A percentile compares a stretch with the other conserved stretches of the same genome.
These are phyloP conservation scores for Aureobasidium vineae DNA, from an alignment of 2,329 filamentous ascomycete genomes.

Conservation along the genomic window DNA sequence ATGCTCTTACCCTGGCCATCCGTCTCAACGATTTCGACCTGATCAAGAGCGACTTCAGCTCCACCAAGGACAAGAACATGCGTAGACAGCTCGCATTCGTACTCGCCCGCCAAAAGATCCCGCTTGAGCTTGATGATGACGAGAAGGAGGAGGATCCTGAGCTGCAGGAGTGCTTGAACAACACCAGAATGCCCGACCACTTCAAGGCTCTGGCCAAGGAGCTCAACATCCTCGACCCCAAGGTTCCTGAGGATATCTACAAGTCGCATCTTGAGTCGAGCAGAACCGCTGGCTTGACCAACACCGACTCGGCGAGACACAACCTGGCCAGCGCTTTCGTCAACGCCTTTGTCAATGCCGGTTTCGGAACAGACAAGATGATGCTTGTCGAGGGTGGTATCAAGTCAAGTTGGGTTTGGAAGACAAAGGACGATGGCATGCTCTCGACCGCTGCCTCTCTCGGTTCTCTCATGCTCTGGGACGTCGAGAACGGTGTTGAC, in stretches of 20 bases:
- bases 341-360: slow-evolving; percentile 95
- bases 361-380: slow-evolving; percentile 94
- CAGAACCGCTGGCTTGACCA: slow-evolving; percentile 86
- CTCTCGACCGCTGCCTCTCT: slow-evolving; percentile 92
- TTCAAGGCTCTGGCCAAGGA: slow-evolving; percentile 95
- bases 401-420: slow-evolving; percentile 96
- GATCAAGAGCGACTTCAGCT: slow-evolving; percentile 77
- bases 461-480: slow-evolving; percentile 89
- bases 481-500: slow-evolving; percentile 86
- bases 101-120: slow-evolving; percentile 86
- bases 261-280: slow-evolving; percentile 98
- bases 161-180: slow-evolving; percentile 79
- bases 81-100: slow-evolving; percentile 95
- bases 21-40: slow-evolving; percentile 78
- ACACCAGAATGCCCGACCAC: slow-evolving; percentile 82
- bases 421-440: slow-evolving; percentile 98
- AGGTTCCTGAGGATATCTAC: slow-evolving; percentile 98
- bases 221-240: slow-evolving; percentile 93
- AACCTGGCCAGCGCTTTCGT: slow-evolving; percentile 96
- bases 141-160: slow-evolving; percentile 69
- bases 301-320: slow-evolving; percentile 91
- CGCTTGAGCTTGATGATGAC: slow-evolving; percentile 64
- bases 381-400: slow-evolving; percentile 82
- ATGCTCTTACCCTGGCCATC: slow-evolving; percentile 93
- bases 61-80: slow-evolving; percentile 74